phyloP scores from a whole-genome alignment of 106 monocot species.

The Triglochin maritima region DNA sequence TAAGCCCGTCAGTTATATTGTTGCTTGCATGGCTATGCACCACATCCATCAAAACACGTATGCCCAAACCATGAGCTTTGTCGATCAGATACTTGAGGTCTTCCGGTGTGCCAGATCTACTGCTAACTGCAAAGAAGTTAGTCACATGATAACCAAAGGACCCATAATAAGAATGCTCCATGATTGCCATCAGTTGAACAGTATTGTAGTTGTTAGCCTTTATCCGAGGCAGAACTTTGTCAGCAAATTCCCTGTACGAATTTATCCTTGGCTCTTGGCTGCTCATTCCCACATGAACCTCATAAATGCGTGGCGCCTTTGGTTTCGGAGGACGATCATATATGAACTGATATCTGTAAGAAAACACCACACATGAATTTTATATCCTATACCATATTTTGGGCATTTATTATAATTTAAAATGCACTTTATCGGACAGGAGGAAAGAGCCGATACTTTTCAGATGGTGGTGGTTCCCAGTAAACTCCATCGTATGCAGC shows the following conservation, averaged over 20 bases:
- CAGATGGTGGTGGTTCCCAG: conserved; percentile 79
- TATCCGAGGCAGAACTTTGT: conserved; percentile 71
- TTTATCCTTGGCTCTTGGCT: conserved; percentile 50
- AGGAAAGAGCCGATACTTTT: conserved; percentile 37
- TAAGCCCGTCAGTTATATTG: conserved; percentile 79
- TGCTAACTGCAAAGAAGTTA: conserved; percentile 86
- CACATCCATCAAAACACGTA: conserved; percentile 86
- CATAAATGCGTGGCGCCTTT: conserved; percentile 72
- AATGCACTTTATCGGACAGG: not conserved
- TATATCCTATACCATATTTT: not conserved
- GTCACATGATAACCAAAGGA: conserved; percentile 98
- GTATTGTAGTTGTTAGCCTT: conserved; percentile 78
- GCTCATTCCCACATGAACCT: conserved; percentile 98
- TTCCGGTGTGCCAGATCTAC: conserved; percentile 90
- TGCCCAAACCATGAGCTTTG: conserved; percentile 76
- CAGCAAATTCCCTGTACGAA: conserved; percentile 84
- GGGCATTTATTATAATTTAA: not conserved
- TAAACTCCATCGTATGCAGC: conserved; percentile 89
- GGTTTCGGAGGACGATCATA: conserved; percentile 64
- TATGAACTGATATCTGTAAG: conserved; percentile 61
- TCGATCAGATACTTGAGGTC: conserved; percentile 94
- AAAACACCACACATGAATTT: not conserved
- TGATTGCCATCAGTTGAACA: conserved; percentile 84
- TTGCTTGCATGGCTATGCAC: conserved; percentile 91
- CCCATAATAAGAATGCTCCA: conserved; percentile 99